Evolutionary conservation across 1,284 basidiomycete genomes (phyloP).

Genomic region (Porogramme epimiltina): DNA sequence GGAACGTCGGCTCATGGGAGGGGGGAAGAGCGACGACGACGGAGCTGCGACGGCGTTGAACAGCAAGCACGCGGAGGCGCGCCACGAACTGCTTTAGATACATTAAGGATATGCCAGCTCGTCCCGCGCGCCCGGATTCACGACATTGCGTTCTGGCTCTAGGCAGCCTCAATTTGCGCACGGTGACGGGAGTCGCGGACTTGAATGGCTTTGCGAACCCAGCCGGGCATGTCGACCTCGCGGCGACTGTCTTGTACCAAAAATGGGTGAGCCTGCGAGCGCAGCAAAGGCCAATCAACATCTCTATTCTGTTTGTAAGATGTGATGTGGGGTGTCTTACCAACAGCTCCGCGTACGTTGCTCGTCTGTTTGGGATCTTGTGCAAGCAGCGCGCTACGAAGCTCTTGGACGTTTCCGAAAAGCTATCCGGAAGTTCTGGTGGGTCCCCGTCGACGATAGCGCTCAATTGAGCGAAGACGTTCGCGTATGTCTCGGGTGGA

Average conservation of each 20-base stretch:
- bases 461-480: slow-evolving; percentile 94
- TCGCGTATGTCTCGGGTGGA: slow-evolving; percentile 97
- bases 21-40: too few relatives aligned
- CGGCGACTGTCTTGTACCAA: slow-evolving; percentile 54
- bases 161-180: slow-evolving; percentile 20
- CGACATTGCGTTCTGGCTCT: slow-evolving; percentile 14
- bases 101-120: too few relatives aligned
- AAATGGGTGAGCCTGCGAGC: slow-evolving; percentile 66
- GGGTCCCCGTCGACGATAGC: slow-evolving; percentile 96
- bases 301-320: neutral
- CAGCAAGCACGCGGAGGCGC: too few relatives aligned
- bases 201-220: slow-evolving; percentile 72
- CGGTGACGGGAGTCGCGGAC: slow-evolving; percentile 26
- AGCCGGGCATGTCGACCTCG: slow-evolving; percentile 80
- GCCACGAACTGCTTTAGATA: too few relatives aligned
- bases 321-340: slow-evolving; percentile 40
- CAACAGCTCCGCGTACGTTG: slow-evolving; percentile 85
- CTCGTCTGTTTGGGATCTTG: slow-evolving; percentile 78
- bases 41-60: too few relatives aligned
- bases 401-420: slow-evolving; percentile 55
- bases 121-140: slow-evolving; percentile 4
- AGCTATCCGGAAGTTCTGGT: slow-evolving; percentile 74
- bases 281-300: neutral
- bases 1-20: too few relatives aligned
- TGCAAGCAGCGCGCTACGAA: slow-evolving; percentile 68